Conservation (phyloP, 2,329 filamentous ascomycete genomes). For the Cladosporium phlei region DNA sequence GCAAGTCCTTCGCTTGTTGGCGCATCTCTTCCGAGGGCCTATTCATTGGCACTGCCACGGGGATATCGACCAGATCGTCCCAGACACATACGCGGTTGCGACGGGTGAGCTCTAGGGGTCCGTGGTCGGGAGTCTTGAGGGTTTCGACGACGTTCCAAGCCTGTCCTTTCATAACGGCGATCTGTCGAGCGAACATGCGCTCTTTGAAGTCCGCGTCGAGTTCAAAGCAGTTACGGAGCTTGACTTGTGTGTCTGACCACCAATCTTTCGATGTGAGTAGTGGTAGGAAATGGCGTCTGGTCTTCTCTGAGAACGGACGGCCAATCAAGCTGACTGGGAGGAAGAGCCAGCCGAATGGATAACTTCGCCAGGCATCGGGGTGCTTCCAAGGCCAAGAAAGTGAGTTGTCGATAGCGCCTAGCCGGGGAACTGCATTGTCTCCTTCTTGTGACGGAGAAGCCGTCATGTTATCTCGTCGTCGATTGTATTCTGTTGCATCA, state of each 20-base stretch:
- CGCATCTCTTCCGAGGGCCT: conserved; percentile 80
- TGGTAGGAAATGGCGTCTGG: conserved; percentile 90
- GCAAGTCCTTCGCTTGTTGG: conserved; percentile 44
- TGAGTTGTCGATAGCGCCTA: conserved; percentile 97
- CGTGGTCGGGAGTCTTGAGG: conserved; percentile 85
- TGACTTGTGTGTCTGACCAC: conserved; percentile 92
- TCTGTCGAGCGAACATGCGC: conserved; percentile 97
- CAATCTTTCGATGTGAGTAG: conserved; percentile 89
- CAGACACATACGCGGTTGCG: conserved; percentile 90
- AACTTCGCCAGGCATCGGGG: conserved; percentile 85
- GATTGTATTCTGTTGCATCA: conserved; percentile 32
- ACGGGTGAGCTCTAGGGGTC: conserved; percentile 85
- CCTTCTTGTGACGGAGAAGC: conserved; percentile 47
- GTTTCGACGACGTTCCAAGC: conserved; percentile 99
- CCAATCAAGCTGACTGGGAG: conserved; percentile 93
- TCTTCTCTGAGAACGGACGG: conserved; percentile 90
- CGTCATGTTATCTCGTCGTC: conserved; percentile 76
- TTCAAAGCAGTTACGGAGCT: conserved; percentile 80
- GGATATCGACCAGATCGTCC: conserved; percentile 96
- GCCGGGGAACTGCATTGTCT: conserved; percentile 58
- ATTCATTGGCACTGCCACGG: conserved; percentile 85
- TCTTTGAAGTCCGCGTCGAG: conserved; percentile 96
- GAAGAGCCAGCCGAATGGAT: conserved; percentile 98
- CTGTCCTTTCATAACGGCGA: conserved; percentile 98
- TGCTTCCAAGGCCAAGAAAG: conserved; percentile 99